phyloP scores from a whole-genome alignment of 331 rosid genomes.

The Stylosanthes scabra region DNA sequence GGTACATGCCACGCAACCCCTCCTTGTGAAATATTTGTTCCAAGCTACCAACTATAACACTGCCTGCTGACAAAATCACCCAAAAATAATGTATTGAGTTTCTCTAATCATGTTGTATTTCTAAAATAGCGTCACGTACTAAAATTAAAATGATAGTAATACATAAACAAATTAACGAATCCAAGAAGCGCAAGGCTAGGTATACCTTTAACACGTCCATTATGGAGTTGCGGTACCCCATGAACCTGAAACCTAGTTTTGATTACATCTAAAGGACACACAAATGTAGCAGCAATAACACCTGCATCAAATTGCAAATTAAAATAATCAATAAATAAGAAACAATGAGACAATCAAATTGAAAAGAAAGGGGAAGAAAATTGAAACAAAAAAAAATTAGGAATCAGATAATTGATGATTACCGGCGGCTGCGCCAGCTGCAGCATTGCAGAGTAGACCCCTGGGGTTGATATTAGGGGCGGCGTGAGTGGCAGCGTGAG shows the following conservation, averaged over 20 bases:
- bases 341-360: background rate
- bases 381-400: background rate
- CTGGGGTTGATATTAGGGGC: conserved; percentile 57
- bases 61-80: conserved; percentile 47
- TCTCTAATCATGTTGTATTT: background rate
- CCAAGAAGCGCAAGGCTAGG: background rate
- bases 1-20: conserved; percentile 90
- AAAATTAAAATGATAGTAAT: background rate
- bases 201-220: conserved; percentile 56
- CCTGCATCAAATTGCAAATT: conserved; percentile 49
- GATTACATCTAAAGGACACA: conserved; percentile 91
- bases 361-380: background rate
- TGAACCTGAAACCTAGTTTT: conserved; percentile 93
- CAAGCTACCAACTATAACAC: conserved; percentile 77
- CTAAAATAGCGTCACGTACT: no score
- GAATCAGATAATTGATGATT: background rate
- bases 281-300: conserved; percentile 84
- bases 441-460: conserved; percentile 76
- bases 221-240: conserved; percentile 60
- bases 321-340: background rate
- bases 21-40: conserved; percentile 74
- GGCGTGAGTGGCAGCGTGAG: conserved; percentile 55
- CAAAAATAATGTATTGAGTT: conserved; percentile 4
- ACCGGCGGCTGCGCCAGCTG: conserved; percentile 93
- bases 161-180: background rate